Conservation (phyloP, 441 rosid genomes). For the Adansonia rubrostipa region DNA sequence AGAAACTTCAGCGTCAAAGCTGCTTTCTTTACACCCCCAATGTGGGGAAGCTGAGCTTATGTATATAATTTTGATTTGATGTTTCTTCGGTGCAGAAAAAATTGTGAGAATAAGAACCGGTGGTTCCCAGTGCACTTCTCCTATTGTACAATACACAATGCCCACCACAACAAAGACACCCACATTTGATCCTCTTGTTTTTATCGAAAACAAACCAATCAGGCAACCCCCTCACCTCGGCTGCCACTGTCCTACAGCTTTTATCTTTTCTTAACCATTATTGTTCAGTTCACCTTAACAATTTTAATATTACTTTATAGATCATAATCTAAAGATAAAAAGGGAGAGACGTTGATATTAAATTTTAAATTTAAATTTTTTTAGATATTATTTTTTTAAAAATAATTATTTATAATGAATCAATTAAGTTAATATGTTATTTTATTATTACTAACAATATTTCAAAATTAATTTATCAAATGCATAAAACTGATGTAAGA, state of each 20-base stretch:
- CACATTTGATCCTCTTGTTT: conserved; percentile 36
- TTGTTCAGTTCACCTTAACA: conserved; percentile 24
- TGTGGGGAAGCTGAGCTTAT: conserved; percentile 29
- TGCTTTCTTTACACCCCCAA: conserved; percentile 31
- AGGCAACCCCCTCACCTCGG: conserved; percentile 25
- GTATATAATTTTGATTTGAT: background rate
- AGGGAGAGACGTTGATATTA: no score
- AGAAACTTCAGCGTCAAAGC: conserved; percentile 41
- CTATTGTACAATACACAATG: conserved; percentile 28
- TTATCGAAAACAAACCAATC: conserved; percentile 19
- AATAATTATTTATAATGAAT: no score
- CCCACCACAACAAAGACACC: conserved; percentile 36
- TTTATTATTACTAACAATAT: no score
- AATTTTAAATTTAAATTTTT: no score
- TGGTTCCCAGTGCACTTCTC: conserved; percentile 39
- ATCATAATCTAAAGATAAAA: no score
- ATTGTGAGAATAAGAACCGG: conserved; percentile 40
- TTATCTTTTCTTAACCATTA: conserved; percentile 31
- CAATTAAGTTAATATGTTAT: no score
- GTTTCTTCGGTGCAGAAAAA: conserved; percentile 28
- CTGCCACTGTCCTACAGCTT: background rate
- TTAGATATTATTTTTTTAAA: no score
- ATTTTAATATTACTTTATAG: background rate
- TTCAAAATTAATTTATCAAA: no score
- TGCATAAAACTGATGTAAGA: no score